phyloP scores from a whole-genome alignment of 768 basidiomycete species.

The Mycena vitilis region DNA sequence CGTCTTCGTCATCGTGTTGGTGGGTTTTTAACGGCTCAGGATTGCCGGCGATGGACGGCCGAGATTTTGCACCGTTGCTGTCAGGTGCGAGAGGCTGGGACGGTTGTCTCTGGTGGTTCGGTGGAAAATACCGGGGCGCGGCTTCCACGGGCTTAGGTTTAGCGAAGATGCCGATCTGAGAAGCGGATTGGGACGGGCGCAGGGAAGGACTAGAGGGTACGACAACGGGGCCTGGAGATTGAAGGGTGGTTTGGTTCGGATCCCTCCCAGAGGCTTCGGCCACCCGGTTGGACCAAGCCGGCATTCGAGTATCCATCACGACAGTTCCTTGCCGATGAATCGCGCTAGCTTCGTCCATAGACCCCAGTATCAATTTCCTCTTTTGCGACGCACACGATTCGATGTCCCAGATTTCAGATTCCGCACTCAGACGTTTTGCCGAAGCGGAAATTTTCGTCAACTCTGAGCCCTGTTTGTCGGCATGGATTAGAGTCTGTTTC shows the following conservation, averaged over 20 bases:
- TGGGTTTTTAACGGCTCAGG: background rate
- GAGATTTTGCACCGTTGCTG: background rate
- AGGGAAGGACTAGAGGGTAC: conserved; percentile 41
- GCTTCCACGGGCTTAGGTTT: conserved; percentile 4
- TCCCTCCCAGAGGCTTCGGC: conserved; percentile 10
- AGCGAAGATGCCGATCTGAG: conserved; percentile 50
- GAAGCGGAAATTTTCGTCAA: conserved; percentile 13
- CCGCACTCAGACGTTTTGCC: conserved; percentile 25
- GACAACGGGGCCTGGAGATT: conserved; percentile 9
- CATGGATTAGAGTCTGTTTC: background rate
- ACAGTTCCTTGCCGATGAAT: conserved; percentile 41
- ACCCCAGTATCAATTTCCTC: background rate
- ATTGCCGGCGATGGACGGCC: background rate
- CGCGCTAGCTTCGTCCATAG: conserved; percentile 11
- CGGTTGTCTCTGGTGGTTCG: conserved; percentile 19
- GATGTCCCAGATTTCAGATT: conserved; percentile 69
- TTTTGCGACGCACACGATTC: conserved; percentile 48
- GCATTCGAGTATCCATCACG: conserved; percentile 49
- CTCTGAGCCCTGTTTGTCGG: conserved; percentile 3
- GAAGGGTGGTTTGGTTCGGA: background rate
- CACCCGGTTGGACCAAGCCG: conserved; percentile 40
- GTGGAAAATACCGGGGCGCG: conserved; percentile 39
- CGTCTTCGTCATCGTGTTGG: background rate
- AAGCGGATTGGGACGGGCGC: conserved; percentile 68
- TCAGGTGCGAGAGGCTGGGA: conserved; percentile 1